Base-by-base conservation (phyloP, 2,329 filamentous ascomycete genomes). In the Xylaria arbuscula region DNA sequence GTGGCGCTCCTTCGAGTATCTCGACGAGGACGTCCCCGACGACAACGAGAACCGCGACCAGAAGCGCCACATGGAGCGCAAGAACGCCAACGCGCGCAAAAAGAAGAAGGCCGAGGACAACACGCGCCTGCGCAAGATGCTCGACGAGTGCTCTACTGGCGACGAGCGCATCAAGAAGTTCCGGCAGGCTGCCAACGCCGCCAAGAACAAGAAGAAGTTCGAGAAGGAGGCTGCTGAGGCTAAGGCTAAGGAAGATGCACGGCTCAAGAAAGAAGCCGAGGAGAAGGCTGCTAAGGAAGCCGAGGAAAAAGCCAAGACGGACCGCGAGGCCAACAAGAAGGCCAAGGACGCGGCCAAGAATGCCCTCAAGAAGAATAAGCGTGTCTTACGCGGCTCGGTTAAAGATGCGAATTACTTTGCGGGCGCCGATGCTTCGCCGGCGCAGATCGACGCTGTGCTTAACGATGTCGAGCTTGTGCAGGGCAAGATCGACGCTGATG, bases 101-200 rank as follows among this genome's bases (percentile, higher is more conserved):
- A 99, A 99, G 94, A 97, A 94, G 89, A 99, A 99, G 94, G 93
- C 91, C 32, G 96, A 99, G 86, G 97, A 99, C 83, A 97, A 92
- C 76, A 87, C 92, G 60, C 94, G 97, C 77, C 89, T 99, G 69
- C 90, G 96, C 78, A 92, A 94, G 82, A 82, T 98, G 65, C 90
- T 99, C 32, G 96, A 99, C 79, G 93, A 97, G 72, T 90, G 88
- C 74, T 89, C 95, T 19, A 90, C 91, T 38, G 87, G 88, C 51
- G 96, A 99, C 78, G 94, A 97, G 86, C 93, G 96, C 74, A 98
- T 98, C 86, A 98, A 98, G 91, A 91, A 90, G 76, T 99, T 99
- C 92, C 89, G 92, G 75, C 91, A 98, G 84, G 90, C 93, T 78
- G 94, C 94, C 80, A 94, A 91, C 82, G 94, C 94, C 57, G 89